These are phyloP conservation scores for Hanseniaspora meyeri DNA, from an alignment of 805 yeast species.

Conservation along the genomic window DNA sequence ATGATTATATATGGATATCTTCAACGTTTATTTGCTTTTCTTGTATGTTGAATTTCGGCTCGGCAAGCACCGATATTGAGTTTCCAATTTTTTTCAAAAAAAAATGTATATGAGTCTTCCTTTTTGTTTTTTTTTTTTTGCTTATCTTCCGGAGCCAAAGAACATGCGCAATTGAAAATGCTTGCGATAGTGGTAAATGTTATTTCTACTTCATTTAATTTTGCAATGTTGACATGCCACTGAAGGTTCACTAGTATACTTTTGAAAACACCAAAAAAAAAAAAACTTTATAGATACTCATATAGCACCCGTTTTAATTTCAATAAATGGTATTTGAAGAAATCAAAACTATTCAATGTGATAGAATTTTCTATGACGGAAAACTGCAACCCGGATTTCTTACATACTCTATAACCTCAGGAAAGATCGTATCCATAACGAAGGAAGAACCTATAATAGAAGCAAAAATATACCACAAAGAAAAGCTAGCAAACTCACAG, in stretches of 20 bases:
- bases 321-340: slow-evolving; percentile 34
- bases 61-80: background rate
- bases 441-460: slow-evolving; percentile 28
- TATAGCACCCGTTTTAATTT: too few relatives aligned
- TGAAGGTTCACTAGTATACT: too few relatives aligned
- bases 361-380: slow-evolving; percentile 41
- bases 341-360: slow-evolving; percentile 44
- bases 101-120: background rate
- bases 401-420: slow-evolving; percentile 43
- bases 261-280: too few relatives aligned
- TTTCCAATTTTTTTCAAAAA: too few relatives aligned
- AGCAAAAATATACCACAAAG: slow-evolving; percentile 27
- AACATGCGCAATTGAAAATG: too few relatives aligned
- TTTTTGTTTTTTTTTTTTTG: background rate
- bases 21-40: background rate
- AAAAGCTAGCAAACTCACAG: slow-evolving; percentile 40
- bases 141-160: background rate
- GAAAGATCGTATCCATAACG: slow-evolving; percentile 46
- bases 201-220: too few relatives aligned
- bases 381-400: slow-evolving; percentile 47
- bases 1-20: background rate
- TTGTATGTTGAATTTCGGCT: too few relatives aligned
- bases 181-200: too few relatives aligned
- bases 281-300: too few relatives aligned
- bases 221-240: too few relatives aligned